phyloP scores from a whole-genome alignment of 495 filamentous ascomycete genomes.

The Neurospora sp. region DNA sequence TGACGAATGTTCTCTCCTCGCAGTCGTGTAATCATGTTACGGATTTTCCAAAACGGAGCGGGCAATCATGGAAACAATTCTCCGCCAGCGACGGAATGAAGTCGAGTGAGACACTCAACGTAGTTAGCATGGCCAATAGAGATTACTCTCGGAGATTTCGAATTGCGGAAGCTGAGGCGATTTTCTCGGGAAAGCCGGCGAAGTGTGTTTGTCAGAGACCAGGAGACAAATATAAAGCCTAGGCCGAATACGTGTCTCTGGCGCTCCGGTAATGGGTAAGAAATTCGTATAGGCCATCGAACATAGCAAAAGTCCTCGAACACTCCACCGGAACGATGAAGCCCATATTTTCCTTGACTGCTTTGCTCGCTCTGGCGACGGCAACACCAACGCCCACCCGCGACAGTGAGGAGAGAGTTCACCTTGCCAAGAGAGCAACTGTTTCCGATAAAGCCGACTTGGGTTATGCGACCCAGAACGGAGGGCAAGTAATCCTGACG shows the following conservation, averaged over 20 bases:
- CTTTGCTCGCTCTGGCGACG: background rate
- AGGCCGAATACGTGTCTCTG: background rate
- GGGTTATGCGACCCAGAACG: conserved; percentile 7
- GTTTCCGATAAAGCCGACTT: conserved; percentile 1
- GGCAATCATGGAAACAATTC: background rate
- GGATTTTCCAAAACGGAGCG: background rate
- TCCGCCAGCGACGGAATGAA: background rate
- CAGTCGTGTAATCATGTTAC: background rate
- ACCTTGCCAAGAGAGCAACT: background rate
- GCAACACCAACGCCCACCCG: background rate
- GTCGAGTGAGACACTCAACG: background rate
- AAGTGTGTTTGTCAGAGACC: background rate
- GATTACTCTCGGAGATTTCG: background rate
- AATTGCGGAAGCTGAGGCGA: background rate
- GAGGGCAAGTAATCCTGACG: conserved; percentile 2
- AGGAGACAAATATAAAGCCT: background rate
- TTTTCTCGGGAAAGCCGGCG: background rate
- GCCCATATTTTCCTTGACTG: background rate
- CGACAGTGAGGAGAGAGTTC: background rate
- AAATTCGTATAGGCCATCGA: background rate
- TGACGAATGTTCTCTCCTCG: background rate
- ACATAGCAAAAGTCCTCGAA: background rate
- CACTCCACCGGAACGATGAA: background rate
- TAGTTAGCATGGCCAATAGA: background rate
- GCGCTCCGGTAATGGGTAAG: background rate